Base-by-base conservation (phyloP, 1,284 basidiomycete species). In the Porodaedalea pini region DNA sequence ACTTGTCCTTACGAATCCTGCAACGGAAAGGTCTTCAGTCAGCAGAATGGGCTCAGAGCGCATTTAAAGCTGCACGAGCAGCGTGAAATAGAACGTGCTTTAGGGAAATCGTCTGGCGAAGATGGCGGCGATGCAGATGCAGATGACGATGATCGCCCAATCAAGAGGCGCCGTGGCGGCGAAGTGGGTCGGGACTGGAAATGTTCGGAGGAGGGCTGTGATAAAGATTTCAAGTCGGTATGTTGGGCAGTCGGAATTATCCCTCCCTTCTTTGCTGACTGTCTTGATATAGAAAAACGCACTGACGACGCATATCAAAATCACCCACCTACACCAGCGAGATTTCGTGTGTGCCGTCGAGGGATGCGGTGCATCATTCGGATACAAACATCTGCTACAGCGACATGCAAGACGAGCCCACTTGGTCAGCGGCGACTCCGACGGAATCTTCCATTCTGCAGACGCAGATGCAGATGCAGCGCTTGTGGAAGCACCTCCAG, bases 221-320 rank as follows among this genome's bases (percentile, higher is more conserved):
- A 66, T 1, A 93, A 91, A 69, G 84, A 87, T 51, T 96, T 95
- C 74, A 92, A 93, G 79, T 92, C 92, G 19, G 90, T 90, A 63
- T 63, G 82, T 74, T 13, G 21, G 29, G 10, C 17, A 25, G 45
- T 54, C 21, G 36, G 7, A 60, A 45, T 54, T 36, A 29, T 41
- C 31, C 19, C 40, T 51, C 21, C 25, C 52, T 51, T 31, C 15
- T 32, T 52, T 39, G 11, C 25, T 48, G 32, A 54, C 40, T 51
- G 50, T 45, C 25, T 39, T 43, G 32, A 23, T 61, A 11, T 67
- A 94, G 92, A 88, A 88, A 81, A 86, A 82, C 51, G 85, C 92
- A 0, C 70, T 93, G 34, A 74, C 70, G 11, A 81, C 78, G 0
- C 92, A 94, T 63, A 74, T 76, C 62, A 83, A 84, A n/a, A 80